phyloP scores from a whole-genome alignment of 257 asterid species.

The Sherardia arvensis region DNA sequence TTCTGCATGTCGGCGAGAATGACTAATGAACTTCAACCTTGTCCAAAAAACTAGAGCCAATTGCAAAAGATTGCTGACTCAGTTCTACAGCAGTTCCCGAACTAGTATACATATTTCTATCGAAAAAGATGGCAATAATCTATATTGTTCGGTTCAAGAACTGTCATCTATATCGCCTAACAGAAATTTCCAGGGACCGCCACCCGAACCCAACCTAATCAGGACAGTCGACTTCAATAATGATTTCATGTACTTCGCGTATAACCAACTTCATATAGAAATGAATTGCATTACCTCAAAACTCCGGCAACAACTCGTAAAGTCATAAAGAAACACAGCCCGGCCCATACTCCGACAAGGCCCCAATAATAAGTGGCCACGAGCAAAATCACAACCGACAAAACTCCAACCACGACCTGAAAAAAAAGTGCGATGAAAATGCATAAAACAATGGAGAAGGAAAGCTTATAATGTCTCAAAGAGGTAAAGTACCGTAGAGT shows the following conservation, averaged over 20 bases:
- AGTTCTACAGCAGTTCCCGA: neutral
- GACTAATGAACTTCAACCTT: neutral
- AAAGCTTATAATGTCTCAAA: neutral
- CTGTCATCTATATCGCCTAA: constrained; percentile 36
- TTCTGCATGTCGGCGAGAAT: neutral
- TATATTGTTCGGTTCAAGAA: constrained; percentile 30
- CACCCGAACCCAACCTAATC: constrained; percentile 55
- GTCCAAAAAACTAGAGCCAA: neutral
- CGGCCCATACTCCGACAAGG: constrained; percentile 82
- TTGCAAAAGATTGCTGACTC: neutral
- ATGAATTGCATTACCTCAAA: constrained; percentile 33
- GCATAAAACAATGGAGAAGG: neutral
- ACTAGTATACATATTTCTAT: no score
- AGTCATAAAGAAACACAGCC: constrained; percentile 81
- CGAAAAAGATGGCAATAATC: no score
- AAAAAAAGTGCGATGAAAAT: constrained; percentile 5
- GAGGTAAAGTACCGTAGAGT: constrained; percentile 61
- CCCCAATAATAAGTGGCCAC: constrained; percentile 58
- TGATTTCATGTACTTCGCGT: neutral
- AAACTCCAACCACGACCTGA: constrained; percentile 59
- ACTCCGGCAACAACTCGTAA: constrained; percentile 81
- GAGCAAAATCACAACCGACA: constrained; percentile 57
- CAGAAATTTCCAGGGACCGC: constrained; percentile 79
- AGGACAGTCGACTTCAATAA: neutral
- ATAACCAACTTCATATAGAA: neutral